These are phyloP conservation scores for Knoxdaviesia proteae DNA, from an alignment of 2,329 filamentous ascomycete species.

Conservation along the genomic window DNA sequence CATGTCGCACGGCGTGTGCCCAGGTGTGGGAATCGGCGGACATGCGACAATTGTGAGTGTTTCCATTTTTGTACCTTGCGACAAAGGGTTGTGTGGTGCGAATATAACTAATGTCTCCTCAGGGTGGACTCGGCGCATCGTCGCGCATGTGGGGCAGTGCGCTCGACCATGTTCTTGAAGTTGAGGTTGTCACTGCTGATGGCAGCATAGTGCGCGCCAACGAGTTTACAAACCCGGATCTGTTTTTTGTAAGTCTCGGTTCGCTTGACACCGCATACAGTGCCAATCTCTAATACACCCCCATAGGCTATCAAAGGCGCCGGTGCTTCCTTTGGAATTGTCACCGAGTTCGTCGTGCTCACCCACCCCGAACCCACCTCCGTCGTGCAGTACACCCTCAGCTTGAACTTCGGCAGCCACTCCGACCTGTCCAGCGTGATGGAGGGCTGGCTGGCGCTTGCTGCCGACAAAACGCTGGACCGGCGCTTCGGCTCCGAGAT, in stretches of 20 bases:
- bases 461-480: constrained; percentile 31
- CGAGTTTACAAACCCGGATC: constrained; percentile 24
- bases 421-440: constrained; percentile 26
- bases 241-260: constrained; percentile 21
- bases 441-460: constrained; percentile 35
- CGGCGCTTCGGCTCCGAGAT: constrained; percentile 37
- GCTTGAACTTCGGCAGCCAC: constrained; percentile 25
- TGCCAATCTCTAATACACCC: too few relatives aligned
- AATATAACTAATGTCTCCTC: constrained; percentile 1
- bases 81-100: too few relatives aligned
- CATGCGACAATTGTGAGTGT: constrained; percentile 31
- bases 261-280: neutral
- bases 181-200: constrained; percentile 34
- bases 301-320: constrained; percentile 29
- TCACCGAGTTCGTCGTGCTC: constrained; percentile 33
- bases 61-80: neutral
- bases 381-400: constrained; percentile 38
- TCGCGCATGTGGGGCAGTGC: constrained; percentile 37
- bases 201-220: constrained; percentile 28
- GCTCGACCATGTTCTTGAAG: constrained; percentile 32
- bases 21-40: constrained; percentile 35
- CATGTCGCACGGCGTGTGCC: constrained; percentile 38
- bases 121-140: constrained; percentile 36
- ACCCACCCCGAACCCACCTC: constrained; percentile 33
- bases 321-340: constrained; percentile 32